These are phyloP conservation scores for Lentinula novae-zelandiae DNA, from an alignment of 1,284 basidiomycete genomes.

Conservation along the genomic window DNA sequence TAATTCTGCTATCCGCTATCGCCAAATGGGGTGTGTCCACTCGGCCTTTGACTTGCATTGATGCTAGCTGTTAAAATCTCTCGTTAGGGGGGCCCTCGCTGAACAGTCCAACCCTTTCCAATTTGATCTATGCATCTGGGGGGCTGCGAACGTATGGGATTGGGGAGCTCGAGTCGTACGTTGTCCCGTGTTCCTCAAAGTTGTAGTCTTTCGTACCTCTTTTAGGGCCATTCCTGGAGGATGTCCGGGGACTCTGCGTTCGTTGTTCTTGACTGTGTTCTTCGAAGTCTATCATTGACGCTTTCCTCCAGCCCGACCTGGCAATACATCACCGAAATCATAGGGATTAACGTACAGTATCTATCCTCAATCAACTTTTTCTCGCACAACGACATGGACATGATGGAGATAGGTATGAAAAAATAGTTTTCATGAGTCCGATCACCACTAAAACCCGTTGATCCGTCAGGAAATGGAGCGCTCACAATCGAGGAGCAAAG, in stretches of 20 bases:
- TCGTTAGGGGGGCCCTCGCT: slow-evolving; percentile 38
- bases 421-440: neutral
- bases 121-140: slow-evolving; percentile 50
- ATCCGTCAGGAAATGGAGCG: slow-evolving; percentile 36
- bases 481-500: slow-evolving; percentile 48
- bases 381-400: slow-evolving; percentile 58
- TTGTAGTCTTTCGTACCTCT: neutral
- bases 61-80: neutral
- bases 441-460: neutral
- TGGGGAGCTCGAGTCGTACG: slow-evolving; percentile 52
- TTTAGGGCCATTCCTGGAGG: slow-evolving; percentile 53
- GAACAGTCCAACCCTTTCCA: slow-evolving; percentile 39
- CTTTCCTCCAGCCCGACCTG: slow-evolving; percentile 34
- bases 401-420: slow-evolving; percentile 50
- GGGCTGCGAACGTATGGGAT: slow-evolving; percentile 45
- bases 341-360: slow-evolving; percentile 39
- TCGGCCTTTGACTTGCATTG: neutral
- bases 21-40: slow-evolving; percentile 45
- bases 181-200: neutral
- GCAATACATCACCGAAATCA: slow-evolving; percentile 44
- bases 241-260: slow-evolving; percentile 47
- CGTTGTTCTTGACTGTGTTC: neutral
- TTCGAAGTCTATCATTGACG: neutral
- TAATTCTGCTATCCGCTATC: slow-evolving; percentile 51
- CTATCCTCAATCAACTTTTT: slow-evolving; percentile 41